Evolutionary conservation across 305 asterid species (phyloP), one percentile per base, ranked within the genome.

Genomic region (Solanum aculeatissimum): DNA sequence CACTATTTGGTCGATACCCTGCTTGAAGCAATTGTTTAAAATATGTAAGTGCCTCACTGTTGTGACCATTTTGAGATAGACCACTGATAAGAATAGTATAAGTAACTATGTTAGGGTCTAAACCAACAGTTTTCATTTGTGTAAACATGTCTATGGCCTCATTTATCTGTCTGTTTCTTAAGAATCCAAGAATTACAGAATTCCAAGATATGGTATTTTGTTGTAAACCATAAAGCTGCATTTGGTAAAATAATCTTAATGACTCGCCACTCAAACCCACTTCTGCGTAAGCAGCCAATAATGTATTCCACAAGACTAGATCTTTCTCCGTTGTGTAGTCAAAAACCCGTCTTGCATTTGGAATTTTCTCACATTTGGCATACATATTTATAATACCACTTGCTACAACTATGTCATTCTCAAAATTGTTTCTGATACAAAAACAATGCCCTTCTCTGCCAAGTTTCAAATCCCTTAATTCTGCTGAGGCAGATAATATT

Each of bases 151-250:
- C 83, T 14, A 54, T 80, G 74, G 89, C 91, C 81, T 86, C 89
- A 62, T 43, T 79, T 23, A 88, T 82, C 79, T 88, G 86, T 54
- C 89, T 88, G 12, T 63, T 71, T 72, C 84, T 85, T 58, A 86
- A 84, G 83, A 86, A 88, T 49, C 86, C 91, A 47, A 82, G 86
- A 78, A 86, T 75, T 29, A 84, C 81, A 18, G 85, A 83, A 80
- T 88, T 88, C 89, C 89, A 86, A 2, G 91, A 84, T 38, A 86
- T 70, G 42, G 85, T 82, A 63, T 88, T 79, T 78, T 84, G 88
- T 13, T 75, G 88, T 7, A 86, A 51, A 69, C 83, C 82, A 23
- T 86, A 87, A 27, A 86, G 81, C 60, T 87, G 87, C 91, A 89
- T 89, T 69, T 84, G 84, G 79, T 83, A 83, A 60, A 89, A 87